These are phyloP conservation scores for Colletotrichum sp. DNA, from an alignment of 2,329 filamentous ascomycete species.

Conservation along the genomic window DNA sequence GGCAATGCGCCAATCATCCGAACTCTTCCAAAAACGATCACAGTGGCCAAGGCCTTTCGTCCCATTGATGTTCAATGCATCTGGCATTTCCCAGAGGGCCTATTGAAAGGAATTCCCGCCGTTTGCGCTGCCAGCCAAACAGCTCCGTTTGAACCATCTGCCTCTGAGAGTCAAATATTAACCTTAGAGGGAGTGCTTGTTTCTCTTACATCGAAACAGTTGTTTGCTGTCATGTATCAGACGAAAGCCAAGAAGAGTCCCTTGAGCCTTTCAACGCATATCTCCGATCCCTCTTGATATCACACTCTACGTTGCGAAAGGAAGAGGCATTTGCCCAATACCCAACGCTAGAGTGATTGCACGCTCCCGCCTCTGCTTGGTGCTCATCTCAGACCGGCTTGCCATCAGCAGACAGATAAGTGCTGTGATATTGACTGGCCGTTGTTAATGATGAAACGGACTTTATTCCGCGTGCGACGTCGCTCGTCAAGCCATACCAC, in stretches of 20 bases:
- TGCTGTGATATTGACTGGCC: background rate
- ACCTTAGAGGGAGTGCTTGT: background rate
- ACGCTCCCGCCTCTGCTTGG: background rate
- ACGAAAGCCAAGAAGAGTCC: background rate
- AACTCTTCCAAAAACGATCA: background rate
- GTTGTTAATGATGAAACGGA: background rate
- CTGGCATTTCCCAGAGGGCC: background rate
- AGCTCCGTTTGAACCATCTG: background rate
- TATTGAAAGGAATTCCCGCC: background rate
- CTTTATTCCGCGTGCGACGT: background rate
- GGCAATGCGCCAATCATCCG: constrained; percentile 16
- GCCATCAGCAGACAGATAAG: background rate
- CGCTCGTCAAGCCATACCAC: background rate
- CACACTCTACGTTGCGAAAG: background rate
- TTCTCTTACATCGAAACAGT: constrained; percentile 1
- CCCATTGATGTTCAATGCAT: background rate
- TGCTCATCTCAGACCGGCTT: background rate
- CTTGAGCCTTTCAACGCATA: background rate
- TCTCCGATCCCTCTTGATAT: background rate
- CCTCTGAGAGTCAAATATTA: background rate
- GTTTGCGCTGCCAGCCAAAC: background rate
- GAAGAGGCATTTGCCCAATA: background rate
- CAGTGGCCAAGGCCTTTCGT: background rate
- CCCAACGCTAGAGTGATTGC: background rate
- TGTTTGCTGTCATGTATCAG: background rate